Evolutionary conservation across 352 stramenopile species (phyloP).

Genomic region (Pythium brachiatum): DNA sequence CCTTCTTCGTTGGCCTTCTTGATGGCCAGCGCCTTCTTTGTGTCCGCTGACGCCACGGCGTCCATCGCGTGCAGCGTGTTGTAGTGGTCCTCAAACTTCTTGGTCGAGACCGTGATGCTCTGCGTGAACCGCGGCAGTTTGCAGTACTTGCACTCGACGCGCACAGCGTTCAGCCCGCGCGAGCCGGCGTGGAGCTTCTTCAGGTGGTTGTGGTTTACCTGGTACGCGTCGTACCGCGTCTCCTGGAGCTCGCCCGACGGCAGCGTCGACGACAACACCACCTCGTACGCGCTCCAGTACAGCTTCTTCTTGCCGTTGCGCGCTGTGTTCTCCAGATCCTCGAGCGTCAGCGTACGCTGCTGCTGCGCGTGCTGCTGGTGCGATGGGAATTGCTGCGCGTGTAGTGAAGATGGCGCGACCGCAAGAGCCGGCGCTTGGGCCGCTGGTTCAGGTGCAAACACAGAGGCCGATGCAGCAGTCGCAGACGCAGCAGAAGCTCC

Average conservation of each 20-base stretch:
- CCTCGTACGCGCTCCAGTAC: slow-evolving; percentile 28
- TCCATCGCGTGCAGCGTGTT: slow-evolving; percentile 26
- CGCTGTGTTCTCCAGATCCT: slow-evolving; percentile 25
- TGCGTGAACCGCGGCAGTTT: slow-evolving; percentile 27
- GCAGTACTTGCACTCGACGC: slow-evolving; percentile 32
- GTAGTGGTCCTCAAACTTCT: slow-evolving; percentile 35
- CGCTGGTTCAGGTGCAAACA: neutral
- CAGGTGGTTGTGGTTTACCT: slow-evolving; percentile 28
- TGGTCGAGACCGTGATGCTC: slow-evolving; percentile 32
- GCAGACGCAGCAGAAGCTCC: neutral
- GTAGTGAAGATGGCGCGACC: neutral
- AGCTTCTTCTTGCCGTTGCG: slow-evolving; percentile 34
- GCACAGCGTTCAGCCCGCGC: slow-evolving; percentile 15
- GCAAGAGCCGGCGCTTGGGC: neutral
- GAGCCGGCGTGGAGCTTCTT: slow-evolving; percentile 28
- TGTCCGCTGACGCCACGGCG: slow-evolving; percentile 19
- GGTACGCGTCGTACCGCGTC: slow-evolving; percentile 27
- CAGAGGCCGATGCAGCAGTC: neutral
- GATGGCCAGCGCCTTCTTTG: slow-evolving; percentile 16
- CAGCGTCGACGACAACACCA: slow-evolving; percentile 17
- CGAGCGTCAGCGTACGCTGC: slow-evolving; percentile 14
- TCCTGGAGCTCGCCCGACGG: slow-evolving; percentile 3
- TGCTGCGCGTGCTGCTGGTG: neutral
- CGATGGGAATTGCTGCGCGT: neutral
- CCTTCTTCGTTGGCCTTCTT: slow-evolving; percentile 7